phyloP scores from a whole-genome alignment of 495 filamentous ascomycete genomes.

The Daldinia caldariorum region DNA sequence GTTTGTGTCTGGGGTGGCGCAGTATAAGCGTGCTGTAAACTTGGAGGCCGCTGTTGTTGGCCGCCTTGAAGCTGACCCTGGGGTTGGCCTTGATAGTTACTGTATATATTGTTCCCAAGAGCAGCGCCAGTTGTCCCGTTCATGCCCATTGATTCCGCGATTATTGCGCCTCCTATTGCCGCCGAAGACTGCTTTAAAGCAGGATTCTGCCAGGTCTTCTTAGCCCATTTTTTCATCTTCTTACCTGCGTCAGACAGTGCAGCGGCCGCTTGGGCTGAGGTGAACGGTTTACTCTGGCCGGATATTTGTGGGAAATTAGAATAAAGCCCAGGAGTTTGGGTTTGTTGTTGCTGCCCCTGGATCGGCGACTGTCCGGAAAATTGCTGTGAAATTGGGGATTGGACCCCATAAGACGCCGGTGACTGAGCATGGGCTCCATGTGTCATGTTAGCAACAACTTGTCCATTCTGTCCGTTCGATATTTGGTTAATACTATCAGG shows the following conservation, averaged over 20 bases:
- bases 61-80: slow-evolving; percentile 12
- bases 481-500: slow-evolving; percentile 11
- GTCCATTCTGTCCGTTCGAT: slow-evolving; percentile 22
- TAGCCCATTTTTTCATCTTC: slow-evolving; percentile 48
- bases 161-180: slow-evolving; percentile 37
- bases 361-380: slow-evolving; percentile 17
- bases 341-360: slow-evolving; percentile 21
- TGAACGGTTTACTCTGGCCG: slow-evolving; percentile 32
- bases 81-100: slow-evolving; percentile 12
- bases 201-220: slow-evolving; percentile 42
- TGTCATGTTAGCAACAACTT: not conserved
- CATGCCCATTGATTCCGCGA: slow-evolving; percentile 41
- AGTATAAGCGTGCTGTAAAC: slow-evolving; percentile 37
- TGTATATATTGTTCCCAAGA: slow-evolving; percentile 38
- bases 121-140: slow-evolving; percentile 36
- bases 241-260: slow-evolving; percentile 43
- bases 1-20: slow-evolving; percentile 39
- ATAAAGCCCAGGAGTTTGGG: slow-evolving; percentile 10
- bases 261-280: slow-evolving; percentile 36
- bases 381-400: slow-evolving; percentile 20
- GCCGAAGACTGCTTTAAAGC: slow-evolving; percentile 42
- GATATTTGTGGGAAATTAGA: slow-evolving; percentile 5
- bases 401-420: slow-evolving; percentile 18
- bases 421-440: slow-evolving; percentile 18
- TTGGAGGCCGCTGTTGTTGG: slow-evolving; percentile 38